Evolutionary conservation across 176 grass and related monocot species (phyloP), one percentile per base, ranked within the genome.

Genomic region (Lolium rigidum): DNA sequence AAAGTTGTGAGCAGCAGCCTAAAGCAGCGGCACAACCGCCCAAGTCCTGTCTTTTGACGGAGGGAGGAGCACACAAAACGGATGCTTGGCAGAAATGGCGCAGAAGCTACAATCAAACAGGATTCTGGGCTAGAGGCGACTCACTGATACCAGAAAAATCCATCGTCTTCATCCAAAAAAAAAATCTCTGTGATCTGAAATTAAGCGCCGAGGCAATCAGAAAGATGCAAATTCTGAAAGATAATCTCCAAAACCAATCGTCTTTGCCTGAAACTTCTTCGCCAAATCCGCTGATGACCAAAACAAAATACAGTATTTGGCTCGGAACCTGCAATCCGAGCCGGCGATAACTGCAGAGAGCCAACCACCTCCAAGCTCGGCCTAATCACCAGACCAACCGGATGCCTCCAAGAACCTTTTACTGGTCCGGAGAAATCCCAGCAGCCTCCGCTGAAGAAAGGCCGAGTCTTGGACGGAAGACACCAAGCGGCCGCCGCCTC

Each of bases 21-120:
- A 82, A 81, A 91, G 51, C 60, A 87, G 76, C 74, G 2, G 62
- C 21, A 43, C 24, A 82, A 85, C 74, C 1, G 62, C 21, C 28
- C 24, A 82, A 88, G 26, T 70, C 54, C 71, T 70, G 54, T 77
- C 21, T 35, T 35, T 35, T 35, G 31, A 35, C 31, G 31, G 31
- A 35, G 51, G 43, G 69, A 50, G 14, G 59, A 24, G 14, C 5
- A 31, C 70, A 60, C 49, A 15, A 28, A 37, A 67, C 58, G 73
- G 52, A 35, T 43, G 31, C 65, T 56, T 64, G 2, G 28, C 44
- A 48, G 49, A 68, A 82, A 76, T 16, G 48, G 82, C 38, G 59
- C 67, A 13, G 41, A 77, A 14, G 46, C 79, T 78, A 82, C 61
- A 83, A 39, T 13, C 13, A 46, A 24, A 24, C 64, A 51, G 16